Conservation (phyloP, 129 eudicot species). For the Centella asiatica region DNA sequence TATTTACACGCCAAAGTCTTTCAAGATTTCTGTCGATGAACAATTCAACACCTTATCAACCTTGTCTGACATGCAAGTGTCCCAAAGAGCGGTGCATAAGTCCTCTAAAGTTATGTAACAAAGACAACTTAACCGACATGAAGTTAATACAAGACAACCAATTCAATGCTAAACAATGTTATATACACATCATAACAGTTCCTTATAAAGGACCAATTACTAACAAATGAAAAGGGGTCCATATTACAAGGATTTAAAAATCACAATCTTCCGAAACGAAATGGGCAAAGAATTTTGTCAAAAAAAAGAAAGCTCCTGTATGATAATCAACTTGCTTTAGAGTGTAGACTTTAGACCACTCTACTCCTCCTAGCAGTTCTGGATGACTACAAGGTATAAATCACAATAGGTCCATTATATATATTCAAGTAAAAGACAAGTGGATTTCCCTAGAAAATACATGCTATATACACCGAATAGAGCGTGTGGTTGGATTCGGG, state of each 20-base stretch:
- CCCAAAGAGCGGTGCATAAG: not conserved
- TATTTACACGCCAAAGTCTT: not conserved
- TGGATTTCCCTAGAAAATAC: too few relatives aligned
- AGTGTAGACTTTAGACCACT: too few relatives aligned
- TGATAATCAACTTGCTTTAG: not conserved
- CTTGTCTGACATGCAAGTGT: not conserved
- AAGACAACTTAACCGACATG: conserved; percentile 6
- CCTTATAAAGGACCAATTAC: not conserved
- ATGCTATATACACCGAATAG: too few relatives aligned
- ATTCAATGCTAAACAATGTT: not conserved
- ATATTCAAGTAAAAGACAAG: too few relatives aligned
- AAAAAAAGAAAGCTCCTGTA: not conserved
- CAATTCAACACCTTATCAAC: not conserved
- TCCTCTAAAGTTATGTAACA: not conserved
- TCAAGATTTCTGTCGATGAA: too few relatives aligned
- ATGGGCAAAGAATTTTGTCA: too few relatives aligned
- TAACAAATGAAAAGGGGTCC: conserved; percentile 8
- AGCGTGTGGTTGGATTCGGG: too few relatives aligned
- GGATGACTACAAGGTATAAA: not conserved
- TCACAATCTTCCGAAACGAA: too few relatives aligned
- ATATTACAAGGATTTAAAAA: not conserved
- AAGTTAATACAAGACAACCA: conserved; percentile 1
- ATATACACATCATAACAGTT: not conserved
- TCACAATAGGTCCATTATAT: not conserved
- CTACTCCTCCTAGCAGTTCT: not conserved